Conservation (phyloP, 2,329 filamentous ascomycete genomes). For the Fusarium phyllophilum region DNA sequence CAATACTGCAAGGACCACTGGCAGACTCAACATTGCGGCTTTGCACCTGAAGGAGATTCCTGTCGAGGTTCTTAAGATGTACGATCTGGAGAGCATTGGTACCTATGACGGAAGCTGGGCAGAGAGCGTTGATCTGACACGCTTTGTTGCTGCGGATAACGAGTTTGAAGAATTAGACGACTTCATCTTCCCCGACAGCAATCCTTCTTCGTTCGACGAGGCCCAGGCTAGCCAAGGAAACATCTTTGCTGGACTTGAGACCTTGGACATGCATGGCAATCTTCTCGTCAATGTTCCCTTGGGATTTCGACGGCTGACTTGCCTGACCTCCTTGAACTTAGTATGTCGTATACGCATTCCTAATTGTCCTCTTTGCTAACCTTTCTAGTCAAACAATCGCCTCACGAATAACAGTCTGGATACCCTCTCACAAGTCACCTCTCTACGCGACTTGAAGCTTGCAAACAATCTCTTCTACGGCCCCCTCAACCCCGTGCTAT, state of each 20-base stretch:
- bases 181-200: slow-evolving; percentile 79
- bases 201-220: slow-evolving; percentile 65
- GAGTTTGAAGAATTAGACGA: slow-evolving; percentile 81
- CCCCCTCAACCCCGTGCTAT: slow-evolving; percentile 70
- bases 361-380: slow-evolving; percentile 32
- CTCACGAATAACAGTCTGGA: slow-evolving; percentile 78
- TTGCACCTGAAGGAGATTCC: slow-evolving; percentile 84
- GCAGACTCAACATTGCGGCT: slow-evolving; percentile 87
- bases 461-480: slow-evolving; percentile 81
- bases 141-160: slow-evolving; percentile 89
- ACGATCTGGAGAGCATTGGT: slow-evolving; percentile 77
- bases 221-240: slow-evolving; percentile 75
- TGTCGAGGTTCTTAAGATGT: slow-evolving; percentile 87
- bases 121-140: slow-evolving; percentile 87
- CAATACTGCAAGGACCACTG: slow-evolving; percentile 77
- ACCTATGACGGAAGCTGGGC: slow-evolving; percentile 79
- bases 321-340: slow-evolving; percentile 84
- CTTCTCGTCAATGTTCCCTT: slow-evolving; percentile 75
- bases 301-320: slow-evolving; percentile 77
- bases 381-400: slow-evolving; percentile 77
- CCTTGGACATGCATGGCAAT: slow-evolving; percentile 89
- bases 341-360: slow-evolving; percentile 56
- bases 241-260: slow-evolving; percentile 84
- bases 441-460: slow-evolving; percentile 82
- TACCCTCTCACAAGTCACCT: slow-evolving; percentile 76